Evolutionary conservation across 129 eudicot genomes (phyloP), one percentile per base, ranked within the genome.

Genomic region (Centella asiatica): DNA sequence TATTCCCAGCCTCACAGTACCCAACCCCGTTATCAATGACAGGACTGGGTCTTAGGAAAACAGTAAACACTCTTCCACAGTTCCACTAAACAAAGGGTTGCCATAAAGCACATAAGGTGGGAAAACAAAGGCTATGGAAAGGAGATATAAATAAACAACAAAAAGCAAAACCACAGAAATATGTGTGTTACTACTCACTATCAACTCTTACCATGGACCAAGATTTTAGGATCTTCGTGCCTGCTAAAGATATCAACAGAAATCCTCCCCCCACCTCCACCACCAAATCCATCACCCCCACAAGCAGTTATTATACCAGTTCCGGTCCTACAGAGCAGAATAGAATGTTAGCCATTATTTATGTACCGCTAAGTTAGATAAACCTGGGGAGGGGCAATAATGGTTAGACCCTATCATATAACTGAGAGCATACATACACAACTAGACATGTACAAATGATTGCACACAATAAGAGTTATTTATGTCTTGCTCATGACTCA

Each of bases 221-320:
- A 55, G 57, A 87, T 76, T 69, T 65, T 69, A 15, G 96, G 94
- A 14, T 92, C 90, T 58, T 92, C 99, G 39, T 92, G 99, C 79
- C 99, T 77, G 77, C 99, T 92, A 80, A 87, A 92, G 50, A 92
- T 79, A 60, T 92, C 99, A 32, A 87, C 73, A 53, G 99, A 74
- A 65, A 92, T 72, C 83, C 99, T 87, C 49, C 99, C 99, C 44
- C 96, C 99, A 25, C 99, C 95, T 2, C 99, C 99, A 67, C 99
- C 99, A 54, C 84, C 99, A 76, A 81, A 92, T 44, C 99, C 99
- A 64, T 71, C 54, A 70, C 99, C 99, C 59, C 99, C 99, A 56
- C 86, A 71, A 47, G 95, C 96, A 82, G 88, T 84, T 52, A 92
- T 77, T 8, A 53, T 60, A 53, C 99, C 99, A 78, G 52, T 69